phyloP scores from a whole-genome alignment of 805 yeast genomes.

The Suhomyces vadensis region DNA sequence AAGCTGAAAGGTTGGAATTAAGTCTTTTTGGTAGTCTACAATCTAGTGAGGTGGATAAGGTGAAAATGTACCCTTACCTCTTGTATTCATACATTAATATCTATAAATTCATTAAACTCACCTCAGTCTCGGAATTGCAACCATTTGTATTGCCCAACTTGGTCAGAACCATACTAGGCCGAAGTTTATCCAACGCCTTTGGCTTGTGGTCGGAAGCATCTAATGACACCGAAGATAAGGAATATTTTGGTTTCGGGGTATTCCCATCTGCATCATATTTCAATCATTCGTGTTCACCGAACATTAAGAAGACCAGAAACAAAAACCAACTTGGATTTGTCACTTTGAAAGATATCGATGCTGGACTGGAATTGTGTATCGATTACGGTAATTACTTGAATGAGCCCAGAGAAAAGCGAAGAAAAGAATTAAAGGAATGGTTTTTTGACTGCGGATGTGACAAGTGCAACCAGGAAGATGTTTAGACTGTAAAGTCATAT shows the following conservation, averaged over 20 bases:
- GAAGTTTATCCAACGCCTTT: constrained; percentile 66
- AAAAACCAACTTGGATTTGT: constrained; percentile 44
- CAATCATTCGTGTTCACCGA: constrained; percentile 68
- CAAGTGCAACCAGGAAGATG: constrained; percentile 38
- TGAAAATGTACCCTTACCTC: constrained; percentile 47
- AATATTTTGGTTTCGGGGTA: constrained; percentile 60
- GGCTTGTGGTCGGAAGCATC: constrained; percentile 59
- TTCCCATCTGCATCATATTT: constrained; percentile 66
- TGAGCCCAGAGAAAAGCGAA: constrained; percentile 43
- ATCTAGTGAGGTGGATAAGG: constrained; percentile 51
- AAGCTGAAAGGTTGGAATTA: constrained; percentile 19
- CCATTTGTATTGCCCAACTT: constrained; percentile 35
- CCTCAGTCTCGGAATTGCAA: constrained; percentile 37
- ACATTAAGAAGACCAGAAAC: constrained; percentile 46
- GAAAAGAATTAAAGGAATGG: constrained; percentile 51
- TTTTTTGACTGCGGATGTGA: constrained; percentile 57
- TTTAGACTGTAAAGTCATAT: constrained; percentile 50
- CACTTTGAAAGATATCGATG: constrained; percentile 38
- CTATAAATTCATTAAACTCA: constrained; percentile 47
- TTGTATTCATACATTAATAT: constrained; percentile 48
- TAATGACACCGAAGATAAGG: constrained; percentile 45
- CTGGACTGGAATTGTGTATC: constrained; percentile 56
- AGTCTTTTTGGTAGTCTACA: constrained; percentile 45
- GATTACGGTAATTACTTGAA: constrained; percentile 56
- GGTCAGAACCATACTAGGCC: constrained; percentile 53